phyloP scores from a whole-genome alignment of 2,329 filamentous ascomycete species.

The Hysterium pulicare region DNA sequence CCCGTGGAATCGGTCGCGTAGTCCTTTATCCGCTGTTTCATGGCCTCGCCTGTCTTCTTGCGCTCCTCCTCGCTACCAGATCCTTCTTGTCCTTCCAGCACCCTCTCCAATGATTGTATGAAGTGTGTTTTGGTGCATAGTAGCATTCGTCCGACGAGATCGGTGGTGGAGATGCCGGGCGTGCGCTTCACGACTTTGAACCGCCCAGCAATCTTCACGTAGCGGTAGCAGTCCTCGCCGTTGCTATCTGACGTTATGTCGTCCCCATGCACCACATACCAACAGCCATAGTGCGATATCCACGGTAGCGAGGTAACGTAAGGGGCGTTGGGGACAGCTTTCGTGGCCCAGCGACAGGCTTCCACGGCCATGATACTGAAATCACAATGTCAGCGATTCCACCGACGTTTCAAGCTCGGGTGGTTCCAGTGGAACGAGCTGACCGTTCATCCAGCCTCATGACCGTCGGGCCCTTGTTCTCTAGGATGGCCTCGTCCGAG shows the following conservation, averaged over 20 bases:
- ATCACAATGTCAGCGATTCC: constrained; percentile 10
- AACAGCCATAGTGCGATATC: constrained; percentile 93
- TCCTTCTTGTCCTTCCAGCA: constrained; percentile 69
- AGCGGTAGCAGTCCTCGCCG: constrained; percentile 95
- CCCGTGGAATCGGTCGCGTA: constrained; percentile 88
- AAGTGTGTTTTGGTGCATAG: constrained; percentile 94
- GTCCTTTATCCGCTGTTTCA: constrained; percentile 73
- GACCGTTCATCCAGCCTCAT: constrained; percentile 89
- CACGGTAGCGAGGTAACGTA: constrained; percentile 93
- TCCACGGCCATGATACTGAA: constrained; percentile 79
- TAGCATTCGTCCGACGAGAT: constrained; percentile 96
- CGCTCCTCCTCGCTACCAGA: constrained; percentile 67
- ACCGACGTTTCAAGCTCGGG: constrained; percentile 1
- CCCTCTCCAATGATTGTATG: constrained; percentile 71
- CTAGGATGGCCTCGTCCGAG: constrained; percentile 90
- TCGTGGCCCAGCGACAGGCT: constrained; percentile 91
- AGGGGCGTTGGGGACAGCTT: constrained; percentile 77
- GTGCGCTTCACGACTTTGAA: constrained; percentile 98
- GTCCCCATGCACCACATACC: constrained; percentile 93
- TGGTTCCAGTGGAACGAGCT: constrained; percentile 21
- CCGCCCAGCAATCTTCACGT: constrained; percentile 86
- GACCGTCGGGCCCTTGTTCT: constrained; percentile 96
- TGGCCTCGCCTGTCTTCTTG: constrained; percentile 59
- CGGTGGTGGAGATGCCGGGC: constrained; percentile 93
- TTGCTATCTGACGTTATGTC: constrained; percentile 94